Evolutionary conservation across 2,329 filamentous ascomycete genomes (phyloP).

Genomic region (Colletotrichum nymphaeae): DNA sequence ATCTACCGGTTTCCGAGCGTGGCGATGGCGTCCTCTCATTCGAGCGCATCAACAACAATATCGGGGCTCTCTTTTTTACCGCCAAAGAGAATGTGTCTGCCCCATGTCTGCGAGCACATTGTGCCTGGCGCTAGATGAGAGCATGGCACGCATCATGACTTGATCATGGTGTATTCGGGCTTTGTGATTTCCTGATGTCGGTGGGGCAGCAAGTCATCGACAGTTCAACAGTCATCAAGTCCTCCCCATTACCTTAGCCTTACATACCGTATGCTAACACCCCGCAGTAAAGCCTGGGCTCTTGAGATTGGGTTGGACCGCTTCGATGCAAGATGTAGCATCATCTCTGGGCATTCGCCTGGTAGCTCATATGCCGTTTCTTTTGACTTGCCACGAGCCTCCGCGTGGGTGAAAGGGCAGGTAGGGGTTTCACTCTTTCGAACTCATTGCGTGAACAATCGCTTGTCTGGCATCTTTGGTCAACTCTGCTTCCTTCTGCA

Average conservation of each 20-base stretch:
- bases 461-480: too few relatives aligned
- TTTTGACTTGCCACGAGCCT: not conserved
- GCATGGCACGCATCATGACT: conserved; percentile 5
- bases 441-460: too few relatives aligned
- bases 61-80: conserved; percentile 13
- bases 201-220: too few relatives aligned
- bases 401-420: not conserved
- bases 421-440: not conserved
- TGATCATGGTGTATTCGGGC: not conserved
- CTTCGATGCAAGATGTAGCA: conserved; percentile 6
- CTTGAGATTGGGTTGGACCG: conserved; percentile 18
- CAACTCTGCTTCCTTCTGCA: too few relatives aligned
- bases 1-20: conserved; percentile 20
- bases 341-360: not conserved
- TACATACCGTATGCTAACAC: not conserved
- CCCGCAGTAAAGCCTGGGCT: conserved; percentile 2
- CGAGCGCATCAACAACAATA: conserved; percentile 30
- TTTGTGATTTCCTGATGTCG: not conserved
- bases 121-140: conserved; percentile 3
- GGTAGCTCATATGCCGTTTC: not conserved
- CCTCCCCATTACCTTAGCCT: not conserved
- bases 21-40: conserved; percentile 11
- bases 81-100: conserved; percentile 2
- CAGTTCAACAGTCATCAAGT: not conserved
- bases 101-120: not conserved